Base-by-base conservation (phyloP, 2,329 filamentous ascomycete species). In the Dendryphion nanum region DNA sequence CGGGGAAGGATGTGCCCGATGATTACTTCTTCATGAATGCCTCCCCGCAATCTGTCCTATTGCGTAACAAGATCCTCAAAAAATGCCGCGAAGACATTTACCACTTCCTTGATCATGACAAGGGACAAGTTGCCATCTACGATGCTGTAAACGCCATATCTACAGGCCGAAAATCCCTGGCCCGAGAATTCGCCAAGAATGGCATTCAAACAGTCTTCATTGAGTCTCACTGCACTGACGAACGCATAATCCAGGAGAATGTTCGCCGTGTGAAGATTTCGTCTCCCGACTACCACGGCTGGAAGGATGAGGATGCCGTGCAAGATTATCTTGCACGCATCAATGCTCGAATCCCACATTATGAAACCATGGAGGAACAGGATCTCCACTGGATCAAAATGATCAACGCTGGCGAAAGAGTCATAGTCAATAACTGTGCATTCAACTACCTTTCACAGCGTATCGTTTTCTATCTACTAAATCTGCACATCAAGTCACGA, bases 361-460 rank as follows among this genome's bases (percentile, higher is more conserved):
- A 95, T 54, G 90, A 98, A 70, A 95, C 89, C 1, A 97, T 98
- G 89, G 79, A 90, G 55, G 93, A 98, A 65, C 77, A 78, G 19
- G 90, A 97, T 50, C 77, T 98, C 47, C 95, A 97, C 64, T 98
- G 91, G 70, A 91, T 98, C 71, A 96, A 95, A 73, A 96, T 98
- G 91, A 95, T 97, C 63, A 98, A 98, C 53, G 93, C 93, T 6
- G 93, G 93, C 30, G 82, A 91, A 59, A 83, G 89, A 51, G 85
- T 98, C 59, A 85, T 91, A 54, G 91, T 97, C 68, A 98, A 98
- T 71, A 96, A 97, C 51, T 87, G 93, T 63, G 90, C 85, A 59
- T 97, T 98, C 66, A 91, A 90, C 54, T 98, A 98, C 61, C 78
- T 98, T 20, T 95, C 90, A 1, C 90, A 98, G 64, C 83, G 93